A percentile compares a stretch with the other conserved stretches of the same genome.
phyloP scores from a whole-genome alignment of 257 asterid genomes.

The Striga asiatica region DNA sequence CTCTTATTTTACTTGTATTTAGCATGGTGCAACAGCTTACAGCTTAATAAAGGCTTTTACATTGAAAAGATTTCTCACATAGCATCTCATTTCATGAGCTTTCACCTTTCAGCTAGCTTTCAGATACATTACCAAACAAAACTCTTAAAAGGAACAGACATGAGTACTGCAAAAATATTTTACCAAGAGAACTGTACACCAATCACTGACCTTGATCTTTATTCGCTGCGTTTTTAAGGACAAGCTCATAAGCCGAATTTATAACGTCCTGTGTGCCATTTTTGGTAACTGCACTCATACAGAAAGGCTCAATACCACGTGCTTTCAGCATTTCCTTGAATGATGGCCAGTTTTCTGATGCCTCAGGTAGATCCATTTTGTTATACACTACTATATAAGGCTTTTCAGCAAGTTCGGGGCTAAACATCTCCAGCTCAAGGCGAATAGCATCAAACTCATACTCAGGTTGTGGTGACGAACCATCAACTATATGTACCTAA shows the following conservation, averaged over 20 bases:
- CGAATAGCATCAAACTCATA: conserved; percentile 96
- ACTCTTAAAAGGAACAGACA: neutral
- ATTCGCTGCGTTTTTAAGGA: conserved; percentile 26
- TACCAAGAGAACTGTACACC: neutral
- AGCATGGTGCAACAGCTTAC: no score
- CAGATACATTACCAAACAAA: no score
- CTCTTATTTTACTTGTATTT: no score
- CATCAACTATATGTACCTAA: conserved; percentile 91
- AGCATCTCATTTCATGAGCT: no score
- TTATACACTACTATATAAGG: conserved; percentile 74
- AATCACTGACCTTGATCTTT: conserved; percentile 40
- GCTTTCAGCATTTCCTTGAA: conserved; percentile 47
- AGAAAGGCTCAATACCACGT: conserved; percentile 65
- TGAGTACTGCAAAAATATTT: neutral
- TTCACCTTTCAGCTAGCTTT: no score
- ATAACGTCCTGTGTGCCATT: conserved; percentile 80
- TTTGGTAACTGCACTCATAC: conserved; percentile 80
- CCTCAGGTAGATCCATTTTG: conserved; percentile 96
- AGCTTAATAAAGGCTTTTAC: no score
- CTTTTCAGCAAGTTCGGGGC: conserved; percentile 81
- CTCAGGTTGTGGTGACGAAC: conserved; percentile 85
- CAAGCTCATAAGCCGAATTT: conserved; percentile 61
- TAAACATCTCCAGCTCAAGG: conserved; percentile 94
- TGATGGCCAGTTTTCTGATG: conserved; percentile 63
- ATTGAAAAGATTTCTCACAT: no score